phyloP scores from a whole-genome alignment of 768 basidiomycete species.

The Suillus subalutaceus region DNA sequence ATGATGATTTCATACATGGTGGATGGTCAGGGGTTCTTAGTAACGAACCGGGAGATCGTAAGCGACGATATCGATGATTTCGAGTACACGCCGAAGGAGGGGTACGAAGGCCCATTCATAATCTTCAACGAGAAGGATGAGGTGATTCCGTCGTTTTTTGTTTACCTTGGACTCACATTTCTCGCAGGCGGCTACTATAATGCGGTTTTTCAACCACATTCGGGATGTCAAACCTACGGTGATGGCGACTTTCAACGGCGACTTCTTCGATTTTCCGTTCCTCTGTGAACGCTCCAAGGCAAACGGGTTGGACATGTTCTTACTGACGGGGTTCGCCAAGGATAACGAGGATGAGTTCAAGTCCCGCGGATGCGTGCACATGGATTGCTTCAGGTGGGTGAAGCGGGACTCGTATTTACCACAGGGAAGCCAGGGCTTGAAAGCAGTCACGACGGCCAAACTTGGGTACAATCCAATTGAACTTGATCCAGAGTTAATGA shows the following conservation, averaged over 20 bases:
- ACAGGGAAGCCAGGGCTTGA: conserved; percentile 97
- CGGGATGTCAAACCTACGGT: conserved; percentile 94
- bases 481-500: conserved; percentile 98
- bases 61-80: conserved; percentile 98
- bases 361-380: conserved; percentile 88
- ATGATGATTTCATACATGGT: conserved; percentile 99
- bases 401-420: conserved; percentile 98
- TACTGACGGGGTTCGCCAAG: conserved; percentile 90
- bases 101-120: conserved; percentile 95
- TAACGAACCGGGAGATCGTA: conserved; percentile 97
- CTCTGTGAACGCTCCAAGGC: conserved; percentile 81
- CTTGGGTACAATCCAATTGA: conserved; percentile 97
- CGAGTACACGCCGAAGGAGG: conserved; percentile 98
- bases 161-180: background rate
- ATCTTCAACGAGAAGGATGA: conserved; percentile 95
- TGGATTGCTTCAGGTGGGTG: conserved; percentile 99
- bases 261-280: conserved; percentile 99
- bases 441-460: conserved; percentile 96
- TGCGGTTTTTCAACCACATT: conserved; percentile 91
- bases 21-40: conserved; percentile 95
- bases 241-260: conserved; percentile 98
- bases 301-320: conserved; percentile 96
- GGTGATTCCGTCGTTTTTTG: conserved; percentile 43
- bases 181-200: conserved; percentile 73
- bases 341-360: conserved; percentile 97